A percentile compares a stretch with the other conserved stretches of the same genome.
phyloP scores from a whole-genome alignment of 345 rosid genomes.

The Pistacia vera region DNA sequence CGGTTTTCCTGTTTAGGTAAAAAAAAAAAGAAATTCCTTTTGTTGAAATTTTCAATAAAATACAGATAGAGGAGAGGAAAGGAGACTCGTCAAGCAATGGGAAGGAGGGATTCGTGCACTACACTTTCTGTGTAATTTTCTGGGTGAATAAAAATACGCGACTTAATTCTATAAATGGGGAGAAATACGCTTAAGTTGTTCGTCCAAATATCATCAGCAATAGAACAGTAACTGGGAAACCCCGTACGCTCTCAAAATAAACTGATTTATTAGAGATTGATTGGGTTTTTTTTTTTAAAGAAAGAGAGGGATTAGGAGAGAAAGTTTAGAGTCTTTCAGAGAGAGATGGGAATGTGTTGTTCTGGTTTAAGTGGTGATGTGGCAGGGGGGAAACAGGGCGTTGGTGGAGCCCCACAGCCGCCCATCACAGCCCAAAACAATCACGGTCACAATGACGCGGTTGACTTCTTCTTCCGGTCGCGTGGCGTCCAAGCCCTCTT shows the following conservation, averaged over 20 bases:
- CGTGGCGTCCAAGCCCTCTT: slow-evolving; percentile 54
- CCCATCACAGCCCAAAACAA: slow-evolving; percentile 26
- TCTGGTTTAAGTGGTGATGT: slow-evolving; percentile 46
- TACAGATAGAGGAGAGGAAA: too few relatives aligned
- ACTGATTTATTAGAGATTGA: too few relatives aligned
- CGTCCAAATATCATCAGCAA: background rate
- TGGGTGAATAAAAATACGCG: too few relatives aligned
- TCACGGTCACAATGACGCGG: slow-evolving; percentile 56
- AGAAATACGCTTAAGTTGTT: too few relatives aligned
- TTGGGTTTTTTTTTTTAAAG: background rate
- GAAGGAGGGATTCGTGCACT: too few relatives aligned
- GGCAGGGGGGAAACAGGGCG: slow-evolving; percentile 71
- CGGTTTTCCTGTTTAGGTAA: too few relatives aligned
- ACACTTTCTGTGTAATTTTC: too few relatives aligned
- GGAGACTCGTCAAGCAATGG: too few relatives aligned
- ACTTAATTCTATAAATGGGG: too few relatives aligned
- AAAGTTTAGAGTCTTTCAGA: background rate
- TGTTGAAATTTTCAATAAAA: too few relatives aligned
- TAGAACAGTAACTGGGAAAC: background rate
- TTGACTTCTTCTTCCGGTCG: slow-evolving; percentile 64
- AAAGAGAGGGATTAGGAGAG: too few relatives aligned
- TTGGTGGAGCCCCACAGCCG: slow-evolving; percentile 57
- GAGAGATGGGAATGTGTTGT: slow-evolving; percentile 63
- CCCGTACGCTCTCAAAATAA: background rate
- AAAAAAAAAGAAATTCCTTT: too few relatives aligned